phyloP scores from a whole-genome alignment of 768 basidiomycete genomes.

The Suillus subluteus region DNA sequence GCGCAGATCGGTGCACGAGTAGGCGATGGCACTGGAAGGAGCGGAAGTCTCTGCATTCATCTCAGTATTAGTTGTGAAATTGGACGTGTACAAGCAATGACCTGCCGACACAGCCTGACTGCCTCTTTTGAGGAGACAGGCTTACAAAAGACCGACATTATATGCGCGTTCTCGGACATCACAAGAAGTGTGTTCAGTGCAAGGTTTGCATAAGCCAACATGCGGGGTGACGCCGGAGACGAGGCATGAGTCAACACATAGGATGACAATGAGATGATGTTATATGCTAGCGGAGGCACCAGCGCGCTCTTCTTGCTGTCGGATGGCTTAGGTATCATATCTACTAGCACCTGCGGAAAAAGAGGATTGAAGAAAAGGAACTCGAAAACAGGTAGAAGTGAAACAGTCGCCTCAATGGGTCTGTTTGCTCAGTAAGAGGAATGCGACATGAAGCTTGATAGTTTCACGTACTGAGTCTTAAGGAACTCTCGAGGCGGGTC shows the following conservation, averaged over 20 bases:
- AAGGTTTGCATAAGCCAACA: constrained; percentile 64
- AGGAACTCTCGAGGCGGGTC: constrained; percentile 57
- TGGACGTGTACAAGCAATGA: constrained; percentile 27
- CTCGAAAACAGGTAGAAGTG: constrained; percentile 65
- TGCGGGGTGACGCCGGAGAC: constrained; percentile 58
- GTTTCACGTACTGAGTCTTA: constrained; percentile 52
- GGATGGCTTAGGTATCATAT: constrained; percentile 31
- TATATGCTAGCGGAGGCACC: constrained; percentile 45
- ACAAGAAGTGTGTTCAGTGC: constrained; percentile 55
- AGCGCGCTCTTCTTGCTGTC: constrained; percentile 11
- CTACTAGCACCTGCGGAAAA: constrained; percentile 53
- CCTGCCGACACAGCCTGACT: constrained; percentile 68
- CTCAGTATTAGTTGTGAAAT: constrained; percentile 9
- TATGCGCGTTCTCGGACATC: constrained; percentile 50
- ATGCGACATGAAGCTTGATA: background rate
- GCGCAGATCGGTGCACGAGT: constrained; percentile 56
- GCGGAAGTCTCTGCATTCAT: constrained; percentile 49
- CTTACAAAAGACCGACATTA: constrained; percentile 50
- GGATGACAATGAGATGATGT: constrained; percentile 60
- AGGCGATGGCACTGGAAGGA: constrained; percentile 44
- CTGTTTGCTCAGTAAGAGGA: constrained; percentile 38
- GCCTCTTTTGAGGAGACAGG: constrained; percentile 34
- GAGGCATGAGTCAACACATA: constrained; percentile 72
- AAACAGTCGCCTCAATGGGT: constrained; percentile 62
- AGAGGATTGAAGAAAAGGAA: constrained; percentile 53